A percentile compares a stretch with the other conserved stretches of the same genome.
Evolutionary conservation across 371 early-diverging fungal species (phyloP).

Genomic region (Mortierella sp.): DNA sequence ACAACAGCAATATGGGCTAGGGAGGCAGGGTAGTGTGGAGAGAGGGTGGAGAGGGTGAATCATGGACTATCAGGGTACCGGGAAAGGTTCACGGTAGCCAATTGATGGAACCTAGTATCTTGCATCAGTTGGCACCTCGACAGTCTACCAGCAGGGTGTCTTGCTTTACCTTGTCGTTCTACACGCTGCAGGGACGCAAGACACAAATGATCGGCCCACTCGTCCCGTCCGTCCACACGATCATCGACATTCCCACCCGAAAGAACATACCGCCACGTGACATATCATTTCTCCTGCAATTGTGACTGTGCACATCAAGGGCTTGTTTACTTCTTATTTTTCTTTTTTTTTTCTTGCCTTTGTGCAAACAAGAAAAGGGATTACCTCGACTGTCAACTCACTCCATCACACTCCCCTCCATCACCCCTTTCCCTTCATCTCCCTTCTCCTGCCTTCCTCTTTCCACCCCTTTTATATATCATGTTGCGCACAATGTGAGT

Average conservation of each 20-base stretch:
- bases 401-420: constrained; percentile 15
- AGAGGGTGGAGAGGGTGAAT: not conserved
- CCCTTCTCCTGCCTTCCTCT: not conserved
- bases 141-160: too few species aligned
- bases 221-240: not conserved
- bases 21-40: not conserved
- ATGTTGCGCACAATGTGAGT: constrained; percentile 57
- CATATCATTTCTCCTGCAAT: not conserved
- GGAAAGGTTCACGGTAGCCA: too few species aligned
- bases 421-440: not conserved
- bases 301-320: not conserved
- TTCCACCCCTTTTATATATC: constrained; percentile 7
- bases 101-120: too few species aligned
- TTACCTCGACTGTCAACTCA: not conserved
- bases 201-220: not conserved
- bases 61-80: not conserved
- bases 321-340: constrained; percentile 29
- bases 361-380: not conserved
- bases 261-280: not conserved
- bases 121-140: too few species aligned
- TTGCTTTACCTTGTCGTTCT: not conserved
- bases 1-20: not conserved
- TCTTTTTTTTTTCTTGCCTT: constrained; percentile 17
- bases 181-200: constrained; percentile 1
- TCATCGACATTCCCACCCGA: constrained; percentile 4